phyloP scores from a whole-genome alignment of 306 rosid species.

The Prosopis cineraria region DNA sequence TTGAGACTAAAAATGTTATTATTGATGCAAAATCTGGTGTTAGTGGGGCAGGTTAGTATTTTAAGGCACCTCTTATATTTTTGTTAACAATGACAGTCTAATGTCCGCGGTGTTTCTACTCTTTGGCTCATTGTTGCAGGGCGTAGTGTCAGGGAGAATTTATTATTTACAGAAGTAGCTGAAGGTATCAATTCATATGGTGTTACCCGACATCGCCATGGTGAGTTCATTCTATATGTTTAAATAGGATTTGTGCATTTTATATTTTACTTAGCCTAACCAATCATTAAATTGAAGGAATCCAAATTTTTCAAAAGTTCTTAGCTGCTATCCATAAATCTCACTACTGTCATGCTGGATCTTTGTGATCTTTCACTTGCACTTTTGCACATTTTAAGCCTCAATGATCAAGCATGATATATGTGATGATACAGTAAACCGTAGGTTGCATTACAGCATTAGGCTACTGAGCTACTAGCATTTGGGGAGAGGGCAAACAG shows the following conservation, averaged over 20 bases:
- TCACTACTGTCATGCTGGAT: neutral
- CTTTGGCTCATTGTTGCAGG: constrained; percentile 57
- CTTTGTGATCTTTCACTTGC: neutral
- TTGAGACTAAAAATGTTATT: constrained; percentile 59
- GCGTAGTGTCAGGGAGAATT: constrained; percentile 79
- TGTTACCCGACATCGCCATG: constrained; percentile 88
- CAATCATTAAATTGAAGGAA: constrained; percentile 1
- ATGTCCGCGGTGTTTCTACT: constrained; percentile 15
- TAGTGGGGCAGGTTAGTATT: constrained; percentile 86
- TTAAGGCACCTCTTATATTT: constrained; percentile 39
- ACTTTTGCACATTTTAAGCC: neutral
- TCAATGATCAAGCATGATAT: neutral
- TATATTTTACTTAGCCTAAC: neutral
- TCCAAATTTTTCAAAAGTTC: neutral
- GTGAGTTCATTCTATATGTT: constrained; percentile 42
- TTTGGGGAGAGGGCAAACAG: neutral
- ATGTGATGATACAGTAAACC: neutral
- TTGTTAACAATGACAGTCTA: neutral
- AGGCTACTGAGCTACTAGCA: neutral
- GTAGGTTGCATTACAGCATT: neutral
- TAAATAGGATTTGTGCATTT: constrained; percentile 4
- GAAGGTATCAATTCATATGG: constrained; percentile 90
- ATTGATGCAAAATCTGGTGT: constrained; percentile 97
- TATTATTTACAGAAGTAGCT: constrained; percentile 80
- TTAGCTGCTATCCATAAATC: neutral